These are phyloP conservation scores for Carex pumila DNA, from an alignment of 176 grass and related monocot species.

Conservation along the genomic window DNA sequence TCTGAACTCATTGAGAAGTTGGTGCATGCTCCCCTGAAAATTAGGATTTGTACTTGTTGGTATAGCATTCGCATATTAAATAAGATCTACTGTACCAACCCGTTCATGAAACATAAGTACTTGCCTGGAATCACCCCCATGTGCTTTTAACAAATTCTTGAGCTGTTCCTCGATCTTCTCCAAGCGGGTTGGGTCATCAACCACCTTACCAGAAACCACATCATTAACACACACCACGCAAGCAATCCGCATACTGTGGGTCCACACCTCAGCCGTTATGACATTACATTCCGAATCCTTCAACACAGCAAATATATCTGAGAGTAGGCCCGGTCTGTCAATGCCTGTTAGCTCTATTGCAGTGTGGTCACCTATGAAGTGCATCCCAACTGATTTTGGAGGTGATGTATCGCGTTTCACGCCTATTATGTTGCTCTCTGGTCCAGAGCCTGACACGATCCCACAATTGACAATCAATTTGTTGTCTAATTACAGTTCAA, in stretches of 20 bases:
- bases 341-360: constrained; percentile 84
- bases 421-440: constrained; percentile 53
- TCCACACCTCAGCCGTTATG: constrained; percentile 85
- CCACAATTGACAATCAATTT: background rate
- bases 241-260: constrained; percentile 54
- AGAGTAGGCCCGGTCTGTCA: constrained; percentile 78
- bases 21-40: constrained; percentile 33
- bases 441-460: constrained; percentile 54
- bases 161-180: constrained; percentile 55
- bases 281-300: constrained; percentile 75
- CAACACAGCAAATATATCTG: constrained; percentile 79
- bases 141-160: constrained; percentile 49
- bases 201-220: constrained; percentile 35
- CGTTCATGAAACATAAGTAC: background rate
- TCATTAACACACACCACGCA: constrained; percentile 86
- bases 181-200: constrained; percentile 35
- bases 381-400: constrained; percentile 62
- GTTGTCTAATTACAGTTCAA: background rate
- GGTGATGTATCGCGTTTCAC: constrained; percentile 35
- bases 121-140: constrained; percentile 26
- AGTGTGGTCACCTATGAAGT: constrained; percentile 68
- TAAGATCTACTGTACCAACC: background rate
- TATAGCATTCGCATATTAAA: background rate
- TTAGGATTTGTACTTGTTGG: constrained; percentile 7
- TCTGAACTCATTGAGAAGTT: constrained; percentile 40